phyloP scores from a whole-genome alignment of 495 filamentous ascomycete species.

The Tuber microsphaerosporum region DNA sequence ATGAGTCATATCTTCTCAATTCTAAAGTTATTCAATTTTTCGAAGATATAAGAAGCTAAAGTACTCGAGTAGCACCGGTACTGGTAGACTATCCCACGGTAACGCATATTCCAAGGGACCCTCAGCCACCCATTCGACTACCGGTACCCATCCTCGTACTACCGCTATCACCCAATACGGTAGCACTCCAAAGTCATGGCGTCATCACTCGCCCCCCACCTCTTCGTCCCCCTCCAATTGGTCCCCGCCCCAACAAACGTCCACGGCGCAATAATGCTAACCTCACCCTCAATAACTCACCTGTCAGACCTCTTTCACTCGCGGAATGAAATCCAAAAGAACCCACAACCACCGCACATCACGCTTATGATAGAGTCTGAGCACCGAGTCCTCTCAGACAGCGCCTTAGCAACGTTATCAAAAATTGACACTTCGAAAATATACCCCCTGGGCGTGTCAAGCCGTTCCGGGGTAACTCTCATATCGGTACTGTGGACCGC shows the following conservation, averaged over 20 bases:
- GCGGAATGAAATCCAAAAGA: not conserved
- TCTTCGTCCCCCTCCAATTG: slow-evolving; percentile 11
- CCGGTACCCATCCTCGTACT: not conserved
- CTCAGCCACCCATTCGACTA: not conserved
- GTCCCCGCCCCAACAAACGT: not conserved
- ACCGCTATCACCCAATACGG: not conserved
- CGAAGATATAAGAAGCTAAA: not conserved
- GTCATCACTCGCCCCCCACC: not conserved
- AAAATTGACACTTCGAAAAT: slow-evolving; percentile 10
- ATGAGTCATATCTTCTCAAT: not conserved
- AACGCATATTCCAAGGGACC: not conserved
- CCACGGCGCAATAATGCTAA: not conserved
- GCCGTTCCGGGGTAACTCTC: not conserved
- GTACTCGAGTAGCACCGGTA: too few relatives aligned
- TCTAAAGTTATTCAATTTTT: not conserved
- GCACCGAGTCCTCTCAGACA: not conserved
- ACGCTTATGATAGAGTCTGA: slow-evolving; percentile 14
- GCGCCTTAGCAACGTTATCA: not conserved
- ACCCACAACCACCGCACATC: slow-evolving; percentile 9
- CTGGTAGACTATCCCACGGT: not conserved
- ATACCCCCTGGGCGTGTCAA: slow-evolving; percentile 5
- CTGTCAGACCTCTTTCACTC: slow-evolving; percentile 3
- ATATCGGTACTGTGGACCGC: slow-evolving; percentile 21
- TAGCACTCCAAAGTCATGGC: not conserved
- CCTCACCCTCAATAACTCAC: slow-evolving; percentile 5